phyloP scores from a whole-genome alignment of 2,329 filamentous ascomycete species.

The Cladorrhinum sp. region DNA sequence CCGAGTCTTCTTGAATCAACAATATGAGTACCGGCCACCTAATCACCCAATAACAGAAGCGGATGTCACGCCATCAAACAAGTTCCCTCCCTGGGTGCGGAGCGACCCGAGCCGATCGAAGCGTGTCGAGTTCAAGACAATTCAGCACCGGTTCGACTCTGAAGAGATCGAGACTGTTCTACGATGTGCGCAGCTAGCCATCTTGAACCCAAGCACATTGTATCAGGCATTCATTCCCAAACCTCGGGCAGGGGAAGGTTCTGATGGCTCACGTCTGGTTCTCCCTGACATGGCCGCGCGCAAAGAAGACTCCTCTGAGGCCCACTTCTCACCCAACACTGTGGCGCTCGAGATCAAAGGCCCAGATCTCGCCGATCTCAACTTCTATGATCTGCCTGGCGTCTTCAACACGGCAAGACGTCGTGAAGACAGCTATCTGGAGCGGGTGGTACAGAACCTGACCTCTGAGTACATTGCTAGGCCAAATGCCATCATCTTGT shows the following conservation, averaged over 20 bases:
- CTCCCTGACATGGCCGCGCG: slow-evolving; percentile 15
- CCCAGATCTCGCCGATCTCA: slow-evolving; percentile 67
- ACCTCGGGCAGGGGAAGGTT: slow-evolving; percentile 27
- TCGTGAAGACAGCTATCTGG: slow-evolving; percentile 63
- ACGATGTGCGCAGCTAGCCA: slow-evolving; percentile 72
- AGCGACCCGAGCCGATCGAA: slow-evolving; percentile 41
- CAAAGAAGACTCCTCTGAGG: slow-evolving; percentile 45
- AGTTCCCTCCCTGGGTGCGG: slow-evolving; percentile 65
- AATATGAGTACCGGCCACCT: slow-evolving; percentile 55
- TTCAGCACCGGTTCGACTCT: slow-evolving; percentile 58
- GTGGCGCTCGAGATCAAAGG: slow-evolving; percentile 74
- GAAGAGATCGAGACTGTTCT: slow-evolving; percentile 65
- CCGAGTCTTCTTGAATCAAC: slow-evolving; percentile 60
- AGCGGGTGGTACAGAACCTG: slow-evolving; percentile 68
- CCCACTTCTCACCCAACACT: slow-evolving; percentile 79
- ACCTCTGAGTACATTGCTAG: slow-evolving; percentile 68
- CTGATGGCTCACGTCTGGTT: slow-evolving; percentile 17
- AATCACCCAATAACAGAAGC: slow-evolving; percentile 41
- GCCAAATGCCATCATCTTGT: slow-evolving; percentile 69
- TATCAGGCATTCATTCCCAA: slow-evolving; percentile 53
- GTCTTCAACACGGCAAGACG: slow-evolving; percentile 70
- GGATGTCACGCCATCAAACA: slow-evolving; percentile 48
- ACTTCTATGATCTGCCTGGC: slow-evolving; percentile 82
- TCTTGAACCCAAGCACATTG: slow-evolving; percentile 63
- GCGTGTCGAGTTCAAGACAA: slow-evolving; percentile 57